phyloP scores from a whole-genome alignment of 257 asterid species.

The Salvia hispanica region DNA sequence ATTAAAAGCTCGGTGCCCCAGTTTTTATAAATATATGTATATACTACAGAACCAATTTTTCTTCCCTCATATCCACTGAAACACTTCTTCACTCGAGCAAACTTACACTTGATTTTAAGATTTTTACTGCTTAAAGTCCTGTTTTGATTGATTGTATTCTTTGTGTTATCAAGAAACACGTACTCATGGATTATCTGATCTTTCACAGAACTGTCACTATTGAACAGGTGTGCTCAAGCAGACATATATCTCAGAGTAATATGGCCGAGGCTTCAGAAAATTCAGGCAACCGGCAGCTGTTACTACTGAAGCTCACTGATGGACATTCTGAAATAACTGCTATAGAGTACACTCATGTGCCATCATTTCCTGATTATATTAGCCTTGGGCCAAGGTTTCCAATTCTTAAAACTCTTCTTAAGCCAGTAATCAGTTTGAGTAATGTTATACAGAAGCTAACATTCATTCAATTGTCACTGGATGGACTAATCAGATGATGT shows the following conservation, averaged over 20 bases:
- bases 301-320: slow-evolving; percentile 77
- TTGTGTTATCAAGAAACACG: slow-evolving; percentile 1
- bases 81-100: neutral
- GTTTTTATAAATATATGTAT: neutral
- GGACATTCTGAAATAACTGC: slow-evolving; percentile 77
- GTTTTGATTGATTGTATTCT: neutral
- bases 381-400: slow-evolving; percentile 85
- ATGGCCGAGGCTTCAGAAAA: slow-evolving; percentile 56
- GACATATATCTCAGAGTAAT: slow-evolving; percentile 65
- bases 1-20: neutral
- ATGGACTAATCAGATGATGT: slow-evolving; percentile 17
- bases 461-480: neutral
- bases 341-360: slow-evolving; percentile 65
- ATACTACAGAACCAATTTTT: neutral
- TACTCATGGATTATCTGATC: slow-evolving; percentile 13
- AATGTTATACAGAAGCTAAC: neutral
- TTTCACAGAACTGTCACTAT: neutral
- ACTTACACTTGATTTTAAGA: slow-evolving; percentile 12
- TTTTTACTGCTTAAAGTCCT: slow-evolving; percentile 2
- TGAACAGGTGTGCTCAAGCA: slow-evolving; percentile 58
- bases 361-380: slow-evolving; percentile 64
- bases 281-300: slow-evolving; percentile 53
- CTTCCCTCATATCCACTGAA: neutral
- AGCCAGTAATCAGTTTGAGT: slow-evolving; percentile 1
- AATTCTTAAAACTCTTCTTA: neutral